Percentiles rank a stretch among this genome's conserved stretches.
phyloP scores from a whole-genome alignment of 331 rosid species.

The Quercus tomentella region DNA sequence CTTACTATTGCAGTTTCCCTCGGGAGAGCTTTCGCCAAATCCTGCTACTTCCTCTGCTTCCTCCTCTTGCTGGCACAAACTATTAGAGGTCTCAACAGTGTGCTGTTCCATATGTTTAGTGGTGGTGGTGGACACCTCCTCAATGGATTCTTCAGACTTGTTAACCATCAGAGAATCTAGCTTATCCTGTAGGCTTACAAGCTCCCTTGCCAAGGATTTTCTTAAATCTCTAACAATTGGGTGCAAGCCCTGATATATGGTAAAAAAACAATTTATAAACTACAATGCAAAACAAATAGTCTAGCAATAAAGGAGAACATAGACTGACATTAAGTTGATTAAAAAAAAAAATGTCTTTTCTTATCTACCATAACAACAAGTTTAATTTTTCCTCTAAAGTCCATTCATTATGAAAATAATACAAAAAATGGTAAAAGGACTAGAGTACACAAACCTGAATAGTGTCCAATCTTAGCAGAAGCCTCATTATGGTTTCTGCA shows the following conservation, averaged over 20 bases:
- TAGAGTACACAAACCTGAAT: constrained; percentile 49
- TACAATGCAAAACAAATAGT: not conserved
- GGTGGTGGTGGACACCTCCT: not conserved
- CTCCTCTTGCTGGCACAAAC: constrained; percentile 8
- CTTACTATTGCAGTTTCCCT: not conserved
- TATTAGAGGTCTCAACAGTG: not conserved
- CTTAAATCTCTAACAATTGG: constrained; percentile 64
- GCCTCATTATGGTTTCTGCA: constrained; percentile 79
- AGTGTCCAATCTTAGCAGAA: constrained; percentile 66
- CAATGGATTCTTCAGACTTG: constrained; percentile 20
- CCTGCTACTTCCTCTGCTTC: constrained; percentile 1
- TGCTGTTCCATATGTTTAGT: constrained; percentile 10
- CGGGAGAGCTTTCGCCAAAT: constrained; percentile 1
- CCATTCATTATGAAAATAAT: not conserved
- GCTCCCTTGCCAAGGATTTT: constrained; percentile 83
- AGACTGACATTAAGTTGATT: not conserved
- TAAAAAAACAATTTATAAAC: not conserved
- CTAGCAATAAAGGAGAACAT: not conserved
- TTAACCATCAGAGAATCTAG: constrained; percentile 39
- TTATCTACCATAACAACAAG: too few relatives aligned
- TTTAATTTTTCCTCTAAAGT: too few relatives aligned
- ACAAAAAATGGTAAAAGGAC: not conserved
- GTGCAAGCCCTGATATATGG: constrained; percentile 52
- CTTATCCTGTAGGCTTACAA: constrained; percentile 60
- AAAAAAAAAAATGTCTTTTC: too few relatives aligned